phyloP scores from a whole-genome alignment of 179 eudicot genomes.

The Nepenthes alata region DNA sequence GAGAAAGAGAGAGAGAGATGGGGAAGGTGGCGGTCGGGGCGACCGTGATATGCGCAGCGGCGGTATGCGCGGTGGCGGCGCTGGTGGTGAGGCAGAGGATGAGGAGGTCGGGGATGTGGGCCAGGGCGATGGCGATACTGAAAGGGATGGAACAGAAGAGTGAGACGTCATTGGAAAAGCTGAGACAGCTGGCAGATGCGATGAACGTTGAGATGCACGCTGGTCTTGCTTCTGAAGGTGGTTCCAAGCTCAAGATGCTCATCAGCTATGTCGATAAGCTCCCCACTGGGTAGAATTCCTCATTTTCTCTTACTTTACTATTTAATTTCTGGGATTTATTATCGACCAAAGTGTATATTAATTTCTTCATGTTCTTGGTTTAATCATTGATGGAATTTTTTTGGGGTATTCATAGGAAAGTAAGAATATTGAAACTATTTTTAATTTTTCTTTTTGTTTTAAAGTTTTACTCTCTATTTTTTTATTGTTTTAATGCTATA shows the following conservation, averaged over 20 bases:
- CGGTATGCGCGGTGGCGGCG: conserved; percentile 55
- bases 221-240: conserved; percentile 91
- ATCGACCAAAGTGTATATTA: background rate
- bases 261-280: conserved; percentile 82
- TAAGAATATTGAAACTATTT: too few relatives aligned
- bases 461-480: too few relatives aligned
- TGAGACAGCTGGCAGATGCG: conserved; percentile 83
- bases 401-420: too few relatives aligned
- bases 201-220: conserved; percentile 99
- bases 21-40: conserved; percentile 65
- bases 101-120: conserved; percentile 54
- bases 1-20: conserved; percentile 20
- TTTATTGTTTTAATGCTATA: too few relatives aligned
- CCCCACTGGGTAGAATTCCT: conserved; percentile 62
- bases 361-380: background rate
- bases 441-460: too few relatives aligned
- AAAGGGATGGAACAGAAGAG: conserved; percentile 68
- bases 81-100: conserved; percentile 53
- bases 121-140: conserved; percentile 48
- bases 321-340: background rate
- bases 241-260: conserved; percentile 93
- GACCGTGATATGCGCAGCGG: conserved; percentile 61
- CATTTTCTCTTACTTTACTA: background rate
- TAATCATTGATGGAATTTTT: too few relatives aligned
- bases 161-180: conserved; percentile 51